Conservation (phyloP, 306 rosid genomes). For the Quercus parvula region DNA sequence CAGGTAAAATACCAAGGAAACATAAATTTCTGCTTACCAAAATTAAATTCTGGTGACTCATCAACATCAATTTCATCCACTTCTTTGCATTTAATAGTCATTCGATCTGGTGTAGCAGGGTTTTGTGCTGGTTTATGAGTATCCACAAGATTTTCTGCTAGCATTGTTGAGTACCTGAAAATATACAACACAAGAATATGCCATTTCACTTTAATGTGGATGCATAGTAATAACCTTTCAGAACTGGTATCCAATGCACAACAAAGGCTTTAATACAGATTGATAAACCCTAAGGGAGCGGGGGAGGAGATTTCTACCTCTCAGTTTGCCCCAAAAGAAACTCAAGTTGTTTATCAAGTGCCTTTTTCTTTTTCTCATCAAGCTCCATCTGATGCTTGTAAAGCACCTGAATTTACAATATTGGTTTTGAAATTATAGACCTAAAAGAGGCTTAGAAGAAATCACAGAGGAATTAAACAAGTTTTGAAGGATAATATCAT, state of each 20-base stretch:
- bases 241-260: background rate
- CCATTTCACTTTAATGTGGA: background rate
- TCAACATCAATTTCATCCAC: slow-evolving; percentile 30
- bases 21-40: slow-evolving; percentile 51
- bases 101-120: slow-evolving; percentile 33
- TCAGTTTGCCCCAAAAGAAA: slow-evolving; percentile 98
- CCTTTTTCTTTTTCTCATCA: slow-evolving; percentile 92
- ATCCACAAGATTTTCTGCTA: slow-evolving; percentile 96
- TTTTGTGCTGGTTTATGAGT: slow-evolving; percentile 52
- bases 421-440: background rate
- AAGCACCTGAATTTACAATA: slow-evolving; percentile 64
- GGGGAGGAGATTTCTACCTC: slow-evolving; percentile 40
- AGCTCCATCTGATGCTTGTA: slow-evolving; percentile 97
- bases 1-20: slow-evolving; percentile 10
- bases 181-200: slow-evolving; percentile 20
- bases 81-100: slow-evolving; percentile 36
- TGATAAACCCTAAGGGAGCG: background rate
- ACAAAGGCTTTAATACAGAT: background rate
- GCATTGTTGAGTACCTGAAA: slow-evolving; percentile 92
- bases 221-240: slow-evolving; percentile 5
- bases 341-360: slow-evolving; percentile 96
- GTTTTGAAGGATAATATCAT: background rate
- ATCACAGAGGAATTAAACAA: background rate
- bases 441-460: background rate
- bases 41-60: slow-evolving; percentile 46